Evolutionary conservation across 2,329 filamentous ascomycete genomes (phyloP), one percentile per base, ranked within the genome.

Genomic region (Calycina herbarum): DNA sequence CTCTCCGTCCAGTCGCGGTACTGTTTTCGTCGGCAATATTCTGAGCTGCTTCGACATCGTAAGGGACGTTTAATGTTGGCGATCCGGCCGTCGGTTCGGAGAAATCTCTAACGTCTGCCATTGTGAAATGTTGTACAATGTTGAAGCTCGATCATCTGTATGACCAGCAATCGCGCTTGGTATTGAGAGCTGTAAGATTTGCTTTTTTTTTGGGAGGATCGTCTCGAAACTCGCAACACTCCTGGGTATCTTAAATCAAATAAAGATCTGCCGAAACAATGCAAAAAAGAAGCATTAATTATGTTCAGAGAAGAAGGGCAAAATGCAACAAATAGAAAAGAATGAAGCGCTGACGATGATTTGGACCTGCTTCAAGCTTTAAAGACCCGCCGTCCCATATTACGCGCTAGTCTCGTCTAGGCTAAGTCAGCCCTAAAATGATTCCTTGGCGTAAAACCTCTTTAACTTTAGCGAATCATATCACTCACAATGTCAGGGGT

Each of bases 31-130:
- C 35, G 38, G 58, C 42, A 33, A 59, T 51, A 33, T 57, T 60
- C 15, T 45, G 59, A 27, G 68, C 70, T 38, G 64, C 58, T 57
- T 72, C 69, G 24, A 71, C 10, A 63, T 72, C 70, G 61, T 71
- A 72, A 20, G 66, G 68, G 17, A 68, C 67, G 51, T 67, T 60
- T 27, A 24, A 5, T 40, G 13, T 42, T 13, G 57, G 58, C 15
- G 62, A 57, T 42, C 24, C 57, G 10, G 45, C 15, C 29, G 54
- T 42, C 8, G 57, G 13, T 5, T 54, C 48, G 24, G 57, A 40
- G 56, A 57, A 57, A 27, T 57, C 56, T 57, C 56, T 24, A 64
- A 63, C n/a, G 54, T 31, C 31, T 35, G 56, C 56, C 56, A 57
- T 57, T 24, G 48, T 54, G 20, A 54, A 24, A 54, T 54, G 48